Evolutionary conservation across 1,139 yeast genomes (phyloP), one percentile per base, ranked within the genome.

Genomic region (Diutina ranongensis): DNA sequence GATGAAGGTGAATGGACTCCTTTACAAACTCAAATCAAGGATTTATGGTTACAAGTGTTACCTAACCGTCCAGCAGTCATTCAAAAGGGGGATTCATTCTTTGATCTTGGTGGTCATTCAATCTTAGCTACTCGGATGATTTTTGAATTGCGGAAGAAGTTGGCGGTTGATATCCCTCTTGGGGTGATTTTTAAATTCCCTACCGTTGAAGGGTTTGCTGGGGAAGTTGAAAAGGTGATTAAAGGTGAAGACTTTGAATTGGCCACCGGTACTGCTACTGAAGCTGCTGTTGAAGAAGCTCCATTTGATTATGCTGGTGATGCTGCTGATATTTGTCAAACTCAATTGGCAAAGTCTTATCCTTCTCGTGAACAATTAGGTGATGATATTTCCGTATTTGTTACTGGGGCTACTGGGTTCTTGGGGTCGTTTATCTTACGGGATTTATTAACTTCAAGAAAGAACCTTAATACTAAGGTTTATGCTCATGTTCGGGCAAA

Each of bases 381-480:
- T 3, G 58, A 65, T 44, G 52, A 67, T 5, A 57, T 83, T 44
- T 83, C 79, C 51, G 84, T 88, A 1, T 87, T 94, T 56, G 77
- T 94, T 41, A 94, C 99, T 21, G 98, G 99, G 59, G 87, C 82
- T 33, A 94, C 98, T 35, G 99, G 99, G 2, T 94, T 92, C 76
- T 68, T 94, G 53, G 99, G 99, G 31, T 80, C 96, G 1, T 92
- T 83, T 58, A 80, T 92, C 48, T 63, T 89, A 45, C 74, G 85
- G 42, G 95, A 92, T 56, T 64, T 92, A 45, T 67, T 89, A 54
- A 72, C 72, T 45, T 60, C 72, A 34, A 64, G 72, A 48, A 53
- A 57, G 3, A 57, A 62, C 16, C 59, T 67, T 32, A 61, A 72
- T 35, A 69, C 82, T 53, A 80, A 75, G 53, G 73, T 89, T 4